Evolutionary conservation across 371 early-diverging fungal species (phyloP).

Genomic region (Rhizopus stolonifer): DNA sequence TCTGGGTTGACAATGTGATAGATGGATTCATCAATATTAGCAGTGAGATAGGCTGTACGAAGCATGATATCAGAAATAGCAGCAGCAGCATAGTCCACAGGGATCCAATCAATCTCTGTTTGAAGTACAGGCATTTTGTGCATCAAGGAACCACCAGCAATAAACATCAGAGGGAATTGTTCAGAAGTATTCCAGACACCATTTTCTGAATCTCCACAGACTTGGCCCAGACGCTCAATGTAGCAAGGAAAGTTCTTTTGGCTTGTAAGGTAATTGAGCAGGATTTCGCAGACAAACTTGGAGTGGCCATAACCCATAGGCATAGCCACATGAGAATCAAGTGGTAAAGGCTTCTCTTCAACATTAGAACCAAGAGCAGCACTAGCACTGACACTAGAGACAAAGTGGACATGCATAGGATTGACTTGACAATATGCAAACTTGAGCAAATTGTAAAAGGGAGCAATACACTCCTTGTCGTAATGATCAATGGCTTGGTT

Average conservation of each 20-base stretch:
- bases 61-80: constrained; percentile 35
- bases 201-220: constrained; percentile 34
- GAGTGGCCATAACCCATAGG: constrained; percentile 47
- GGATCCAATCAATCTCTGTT: constrained; percentile 38
- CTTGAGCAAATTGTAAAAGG: constrained; percentile 34
- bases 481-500: constrained; percentile 31
- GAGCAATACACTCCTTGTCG: constrained; percentile 34
- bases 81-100: constrained; percentile 32
- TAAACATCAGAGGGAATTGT: constrained; percentile 42
- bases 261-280: constrained; percentile 27
- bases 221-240: constrained; percentile 44
- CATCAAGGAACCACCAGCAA: constrained; percentile 34
- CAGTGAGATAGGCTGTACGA: constrained; percentile 12
- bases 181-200: constrained; percentile 50
- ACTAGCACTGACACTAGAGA: constrained; percentile 36
- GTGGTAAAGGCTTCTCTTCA: constrained; percentile 26
- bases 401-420: constrained; percentile 38
- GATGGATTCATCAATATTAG: constrained; percentile 2
- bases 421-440: constrained; percentile 32
- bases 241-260: constrained; percentile 37
- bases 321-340: constrained; percentile 32
- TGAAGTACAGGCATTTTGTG: constrained; percentile 27
- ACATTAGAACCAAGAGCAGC: constrained; percentile 10
- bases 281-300: constrained; percentile 41
- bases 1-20: constrained; percentile 45